Base-by-base conservation (phyloP, 1,139 yeast genomes). In the Candida tetrigidarum region DNA sequence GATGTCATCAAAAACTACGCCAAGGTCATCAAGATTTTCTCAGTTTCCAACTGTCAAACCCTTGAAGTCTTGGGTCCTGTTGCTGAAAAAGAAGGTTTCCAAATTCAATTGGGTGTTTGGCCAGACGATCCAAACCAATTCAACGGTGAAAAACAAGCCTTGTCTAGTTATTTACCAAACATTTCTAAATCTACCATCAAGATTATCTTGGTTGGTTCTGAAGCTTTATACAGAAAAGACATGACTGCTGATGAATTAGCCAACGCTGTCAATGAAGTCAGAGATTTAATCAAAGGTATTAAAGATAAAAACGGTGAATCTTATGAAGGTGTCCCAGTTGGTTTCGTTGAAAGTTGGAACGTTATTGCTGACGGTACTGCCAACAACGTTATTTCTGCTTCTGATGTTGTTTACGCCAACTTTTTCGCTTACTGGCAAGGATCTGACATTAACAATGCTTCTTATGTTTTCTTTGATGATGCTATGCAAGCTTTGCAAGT, bases 351-450 rank as follows among this genome's bases (percentile, higher is more conserved):
- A 69, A 90, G 97, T 1, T 92, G 99, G 98, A 89, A 92, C 69
- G 78, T 87, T 51, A 68, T 89, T 55, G 96, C 90, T 56, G 96
- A 89, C 59, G 95, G 87, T 58, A 80, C 74, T 55, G 75, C 84
- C 54, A 60, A 71, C 45, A 80, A 85, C 27, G 96, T 86, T 44
- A 84, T 93, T 62, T 58, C 81, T 64, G 93, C 89, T 39, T 76
- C 95, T 42, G 97, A 92, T 68, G 74, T 89, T 58, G 82, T 91
- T 52, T 86, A 84, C 66, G 95, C 96, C 60, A 92, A 93, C 66
- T 97, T 97, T 44, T 93, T 92, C 79, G 86, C 97, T 15, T 92
- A 90, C 85, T 93, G 98, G 98, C 97, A 93, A 76, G 97, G 97
- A 37, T 97, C 89, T 74, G 80, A 92, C 57, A 79, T 78, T 77